Conservation (phyloP, 768 basidiomycete species). For the Exidia glandulosa region DNA sequence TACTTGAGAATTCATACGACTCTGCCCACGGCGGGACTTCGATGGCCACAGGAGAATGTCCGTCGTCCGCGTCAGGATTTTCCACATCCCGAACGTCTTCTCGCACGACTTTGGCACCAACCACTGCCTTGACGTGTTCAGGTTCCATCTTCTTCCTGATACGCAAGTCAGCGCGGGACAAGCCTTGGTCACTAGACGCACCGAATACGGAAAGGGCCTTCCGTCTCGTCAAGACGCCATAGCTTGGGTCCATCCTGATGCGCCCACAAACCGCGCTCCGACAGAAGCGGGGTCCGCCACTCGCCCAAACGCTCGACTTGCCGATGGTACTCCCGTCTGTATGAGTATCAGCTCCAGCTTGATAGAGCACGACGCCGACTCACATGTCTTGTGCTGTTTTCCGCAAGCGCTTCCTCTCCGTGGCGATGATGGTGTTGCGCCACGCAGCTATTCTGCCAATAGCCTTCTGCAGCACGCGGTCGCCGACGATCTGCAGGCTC, state of each 20-base stretch:
- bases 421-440: constrained; percentile 54
- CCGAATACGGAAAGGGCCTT: constrained; percentile 83
- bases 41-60: constrained; percentile 36
- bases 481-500: constrained; percentile 41
- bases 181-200: constrained; percentile 19
- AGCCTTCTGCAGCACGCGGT: constrained; percentile 51
- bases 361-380: constrained; percentile 12
- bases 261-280: constrained; percentile 80
- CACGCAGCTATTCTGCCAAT: constrained; percentile 57
- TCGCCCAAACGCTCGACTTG: constrained; percentile 32
- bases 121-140: constrained; percentile 29
- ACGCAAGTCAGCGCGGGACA: constrained; percentile 1
- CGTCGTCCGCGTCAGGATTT: constrained; percentile 40
- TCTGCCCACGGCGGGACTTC: constrained; percentile 70
- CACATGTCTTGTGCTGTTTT: constrained; percentile 68
- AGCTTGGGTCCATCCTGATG: constrained; percentile 32
- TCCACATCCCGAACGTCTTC: constrained; percentile 38
- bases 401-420: constrained; percentile 61
- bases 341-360: not conserved
- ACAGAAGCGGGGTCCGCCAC: constrained; percentile 49
- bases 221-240: constrained; percentile 87
- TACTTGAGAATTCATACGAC: constrained; percentile 54
- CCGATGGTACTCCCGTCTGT: constrained; percentile 66
- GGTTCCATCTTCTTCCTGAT: constrained; percentile 69
- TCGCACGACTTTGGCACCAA: constrained; percentile 37